phyloP scores from a whole-genome alignment of 1,139 yeast genomes.

The Candida tetrigidarum region DNA sequence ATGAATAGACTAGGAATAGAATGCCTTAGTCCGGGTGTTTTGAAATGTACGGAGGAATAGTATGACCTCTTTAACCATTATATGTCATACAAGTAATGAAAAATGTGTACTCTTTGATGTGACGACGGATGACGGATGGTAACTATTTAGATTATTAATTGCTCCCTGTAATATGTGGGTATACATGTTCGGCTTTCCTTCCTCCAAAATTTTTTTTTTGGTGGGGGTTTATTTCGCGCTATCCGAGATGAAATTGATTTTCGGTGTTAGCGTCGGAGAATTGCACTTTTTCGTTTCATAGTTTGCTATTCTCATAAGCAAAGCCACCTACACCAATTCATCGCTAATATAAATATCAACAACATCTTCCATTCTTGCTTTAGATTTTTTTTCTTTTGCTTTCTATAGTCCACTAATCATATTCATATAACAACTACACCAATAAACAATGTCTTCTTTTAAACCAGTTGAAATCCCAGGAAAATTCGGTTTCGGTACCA shows the following conservation, averaged over 20 bases:
- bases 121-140: not conserved
- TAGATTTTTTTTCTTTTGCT: not conserved
- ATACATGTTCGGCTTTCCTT: too few species aligned
- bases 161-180: too few species aligned
- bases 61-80: too few species aligned
- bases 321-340: not conserved
- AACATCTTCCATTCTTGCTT: not conserved
- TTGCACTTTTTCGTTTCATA: not conserved
- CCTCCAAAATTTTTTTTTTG: too few species aligned
- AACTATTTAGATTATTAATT: too few species aligned
- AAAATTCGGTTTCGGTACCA: conserved; percentile 61
- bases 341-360: not conserved
- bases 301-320: not conserved
- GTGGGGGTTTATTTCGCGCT: too few species aligned
- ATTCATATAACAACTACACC: not conserved
- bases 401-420: too few species aligned
- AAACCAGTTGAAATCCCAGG: conserved; percentile 27
- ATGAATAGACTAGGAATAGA: conserved; percentile 79
- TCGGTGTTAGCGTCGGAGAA: not conserved
- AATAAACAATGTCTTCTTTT: conserved; percentile 11
- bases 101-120: too few species aligned
- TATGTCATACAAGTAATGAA: too few species aligned
- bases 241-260: not conserved
- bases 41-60: too few species aligned
- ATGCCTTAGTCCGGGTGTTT: too few species aligned